Percentiles rank a stretch among this genome's conserved stretches.
These are phyloP conservation scores for Phytophthora cactorum DNA, from an alignment of 352 stramenopile genomes.

Conservation along the genomic window DNA sequence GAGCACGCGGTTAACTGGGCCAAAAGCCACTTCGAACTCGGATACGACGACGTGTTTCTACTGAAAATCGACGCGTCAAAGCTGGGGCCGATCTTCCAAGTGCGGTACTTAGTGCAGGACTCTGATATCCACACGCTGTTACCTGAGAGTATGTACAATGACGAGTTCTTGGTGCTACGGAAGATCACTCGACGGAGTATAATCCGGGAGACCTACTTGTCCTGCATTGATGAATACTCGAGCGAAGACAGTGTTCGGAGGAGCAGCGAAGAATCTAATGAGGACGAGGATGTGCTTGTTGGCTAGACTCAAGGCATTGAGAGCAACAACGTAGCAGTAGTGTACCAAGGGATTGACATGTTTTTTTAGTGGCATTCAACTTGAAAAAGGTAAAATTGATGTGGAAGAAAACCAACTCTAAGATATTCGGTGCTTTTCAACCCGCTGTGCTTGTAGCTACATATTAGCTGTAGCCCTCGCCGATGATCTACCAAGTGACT, in stretches of 20 bases:
- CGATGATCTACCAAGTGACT: too few relatives aligned
- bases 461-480: too few relatives aligned
- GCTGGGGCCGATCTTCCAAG: slow-evolving; percentile 16
- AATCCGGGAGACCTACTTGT: slow-evolving; percentile 24
- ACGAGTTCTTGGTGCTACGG: slow-evolving; percentile 25
- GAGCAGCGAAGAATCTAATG: slow-evolving; percentile 14
- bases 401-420: too few relatives aligned
- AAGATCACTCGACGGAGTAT: slow-evolving; percentile 22
- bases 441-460: too few relatives aligned
- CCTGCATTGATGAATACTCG: slow-evolving; percentile 12
- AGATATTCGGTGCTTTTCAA: too few relatives aligned
- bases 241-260: slow-evolving; percentile 8
- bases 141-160: neutral
- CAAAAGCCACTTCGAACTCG: slow-evolving; percentile 12
- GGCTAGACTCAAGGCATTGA: neutral
- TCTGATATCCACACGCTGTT: slow-evolving; percentile 2
- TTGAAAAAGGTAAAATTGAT: too few relatives aligned
- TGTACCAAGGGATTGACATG: neutral
- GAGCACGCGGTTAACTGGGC: slow-evolving; percentile 22
- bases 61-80: slow-evolving; percentile 24
- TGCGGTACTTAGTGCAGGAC: slow-evolving; percentile 18
- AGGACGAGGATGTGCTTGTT: slow-evolving; percentile 9
- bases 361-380: too few relatives aligned
- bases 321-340: neutral
- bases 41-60: slow-evolving; percentile 31